A percentile compares a stretch with the other conserved stretches of the same genome.
phyloP scores from a whole-genome alignment of 2,329 filamentous ascomycete species.

The Aureobasidium sp. region DNA sequence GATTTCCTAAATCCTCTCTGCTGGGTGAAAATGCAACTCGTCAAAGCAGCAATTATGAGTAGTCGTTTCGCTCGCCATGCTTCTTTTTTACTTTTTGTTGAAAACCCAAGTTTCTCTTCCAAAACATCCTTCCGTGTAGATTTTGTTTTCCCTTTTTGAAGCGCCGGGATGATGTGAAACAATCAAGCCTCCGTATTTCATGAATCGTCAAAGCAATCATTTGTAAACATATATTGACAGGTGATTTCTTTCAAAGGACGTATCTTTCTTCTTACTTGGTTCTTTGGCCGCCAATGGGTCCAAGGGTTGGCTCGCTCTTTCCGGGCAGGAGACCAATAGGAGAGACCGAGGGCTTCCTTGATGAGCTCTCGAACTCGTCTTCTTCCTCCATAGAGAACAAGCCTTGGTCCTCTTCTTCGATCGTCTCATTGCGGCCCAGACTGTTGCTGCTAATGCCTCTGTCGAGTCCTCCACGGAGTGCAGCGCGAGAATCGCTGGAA shows the following conservation, averaged over 20 bases:
- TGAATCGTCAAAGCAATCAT: constrained; percentile 8
- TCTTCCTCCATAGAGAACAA: constrained; percentile 28
- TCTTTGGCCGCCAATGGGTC: constrained; percentile 14
- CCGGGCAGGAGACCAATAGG: constrained; percentile 11
- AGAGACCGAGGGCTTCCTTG: constrained; percentile 2
- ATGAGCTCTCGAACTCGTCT: neutral
- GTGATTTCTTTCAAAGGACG: neutral
- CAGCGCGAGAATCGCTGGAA: constrained; percentile 13
- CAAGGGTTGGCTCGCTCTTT: constrained; percentile 13
- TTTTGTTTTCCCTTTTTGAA: neutral
- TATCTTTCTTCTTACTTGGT: neutral
- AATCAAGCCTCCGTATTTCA: neutral
- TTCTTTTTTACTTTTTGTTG: neutral
- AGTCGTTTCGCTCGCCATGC: neutral
- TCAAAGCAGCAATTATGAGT: neutral
- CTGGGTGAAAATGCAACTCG: neutral
- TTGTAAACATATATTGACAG: constrained; percentile 2
- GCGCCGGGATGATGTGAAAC: neutral
- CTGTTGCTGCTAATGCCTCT: constrained; percentile 23
- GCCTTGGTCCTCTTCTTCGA: constrained; percentile 25
- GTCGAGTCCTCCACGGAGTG: constrained; percentile 17
- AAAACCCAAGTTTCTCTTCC: neutral
- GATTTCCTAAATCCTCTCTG: neutral
- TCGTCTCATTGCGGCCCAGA: constrained; percentile 20
- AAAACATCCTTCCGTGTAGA: neutral